Conservation (phyloP, 805 yeast genomes). For the Yarrowia keelungensis region DNA sequence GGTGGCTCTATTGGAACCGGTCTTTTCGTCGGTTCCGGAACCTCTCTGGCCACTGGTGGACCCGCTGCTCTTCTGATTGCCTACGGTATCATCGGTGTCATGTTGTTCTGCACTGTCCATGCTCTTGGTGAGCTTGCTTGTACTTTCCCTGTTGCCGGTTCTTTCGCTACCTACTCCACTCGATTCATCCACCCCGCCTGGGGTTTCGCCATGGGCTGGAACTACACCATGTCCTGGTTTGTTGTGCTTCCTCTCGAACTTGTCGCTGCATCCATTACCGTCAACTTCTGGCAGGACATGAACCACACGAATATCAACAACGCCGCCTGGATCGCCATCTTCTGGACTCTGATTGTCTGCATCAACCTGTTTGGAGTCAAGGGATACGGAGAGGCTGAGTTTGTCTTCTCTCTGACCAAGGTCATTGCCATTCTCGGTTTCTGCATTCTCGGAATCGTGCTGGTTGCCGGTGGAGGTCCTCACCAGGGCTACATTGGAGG, state of each 20-base stretch:
- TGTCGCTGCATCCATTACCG: slow-evolving; percentile 63
- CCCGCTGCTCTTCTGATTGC: slow-evolving; percentile 69
- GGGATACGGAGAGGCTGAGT: slow-evolving; percentile 74
- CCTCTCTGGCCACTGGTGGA: slow-evolving; percentile 63
- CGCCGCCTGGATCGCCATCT: slow-evolving; percentile 65
- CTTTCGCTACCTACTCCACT: slow-evolving; percentile 62
- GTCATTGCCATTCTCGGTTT: slow-evolving; percentile 66
- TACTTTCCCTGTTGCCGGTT: slow-evolving; percentile 62
- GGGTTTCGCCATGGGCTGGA: slow-evolving; percentile 75
- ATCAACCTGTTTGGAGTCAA: slow-evolving; percentile 63
- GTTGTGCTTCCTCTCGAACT: slow-evolving; percentile 68
- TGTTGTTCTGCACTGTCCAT: slow-evolving; percentile 65
- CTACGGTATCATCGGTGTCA: slow-evolving; percentile 64
- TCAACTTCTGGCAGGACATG: slow-evolving; percentile 58
- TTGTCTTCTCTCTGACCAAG: slow-evolving; percentile 63
- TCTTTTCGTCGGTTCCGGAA: slow-evolving; percentile 70
- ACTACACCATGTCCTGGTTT: slow-evolving; percentile 65
- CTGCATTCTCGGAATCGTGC: slow-evolving; percentile 63
- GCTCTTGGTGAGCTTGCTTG: slow-evolving; percentile 74
- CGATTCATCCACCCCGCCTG: slow-evolving; percentile 66
- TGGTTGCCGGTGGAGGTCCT: slow-evolving; percentile 63
- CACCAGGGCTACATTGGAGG: slow-evolving; percentile 64
- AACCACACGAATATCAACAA: slow-evolving; percentile 55
- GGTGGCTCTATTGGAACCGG: slow-evolving; percentile 84
- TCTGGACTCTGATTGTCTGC: slow-evolving; percentile 58